phyloP scores from a whole-genome alignment of 345 rosid genomes.

The Angophora floribunda region DNA sequence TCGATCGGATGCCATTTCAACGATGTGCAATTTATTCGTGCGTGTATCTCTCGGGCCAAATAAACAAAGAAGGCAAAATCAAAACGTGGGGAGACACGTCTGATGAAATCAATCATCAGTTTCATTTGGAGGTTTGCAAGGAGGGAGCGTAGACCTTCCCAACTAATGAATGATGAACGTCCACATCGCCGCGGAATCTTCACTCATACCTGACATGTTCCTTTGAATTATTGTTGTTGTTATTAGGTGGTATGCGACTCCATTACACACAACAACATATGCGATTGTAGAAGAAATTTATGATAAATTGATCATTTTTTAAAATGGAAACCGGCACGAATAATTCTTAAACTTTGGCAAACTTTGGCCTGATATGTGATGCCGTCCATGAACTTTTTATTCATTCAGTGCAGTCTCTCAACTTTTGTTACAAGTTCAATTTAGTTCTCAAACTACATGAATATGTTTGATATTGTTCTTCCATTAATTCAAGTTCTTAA shows the following conservation, averaged over 20 bases:
- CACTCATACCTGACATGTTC: background rate
- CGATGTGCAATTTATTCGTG: background rate
- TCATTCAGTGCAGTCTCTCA: accelerated
- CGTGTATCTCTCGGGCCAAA: background rate
- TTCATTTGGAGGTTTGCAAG: background rate
- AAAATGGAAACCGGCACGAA: background rate
- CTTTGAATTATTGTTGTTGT: background rate
- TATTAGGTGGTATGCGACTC: background rate
- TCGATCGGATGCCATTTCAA: background rate
- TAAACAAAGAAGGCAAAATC: background rate
- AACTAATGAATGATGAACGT: background rate
- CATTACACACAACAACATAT: background rate
- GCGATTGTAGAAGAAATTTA: background rate
- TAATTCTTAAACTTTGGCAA: background rate
- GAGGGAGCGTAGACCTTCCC: background rate
- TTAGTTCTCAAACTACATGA: accelerated
- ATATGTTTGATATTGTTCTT: background rate
- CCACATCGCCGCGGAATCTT: background rate
- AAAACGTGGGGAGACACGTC: background rate
- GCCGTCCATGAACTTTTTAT: background rate
- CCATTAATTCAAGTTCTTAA: background rate
- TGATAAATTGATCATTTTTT: background rate
- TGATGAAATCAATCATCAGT: background rate
- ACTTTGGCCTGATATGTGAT: accelerated
- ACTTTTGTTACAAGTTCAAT: background rate